Conservation (phyloP, 345 rosid genomes). For the Angophora floribunda region DNA sequence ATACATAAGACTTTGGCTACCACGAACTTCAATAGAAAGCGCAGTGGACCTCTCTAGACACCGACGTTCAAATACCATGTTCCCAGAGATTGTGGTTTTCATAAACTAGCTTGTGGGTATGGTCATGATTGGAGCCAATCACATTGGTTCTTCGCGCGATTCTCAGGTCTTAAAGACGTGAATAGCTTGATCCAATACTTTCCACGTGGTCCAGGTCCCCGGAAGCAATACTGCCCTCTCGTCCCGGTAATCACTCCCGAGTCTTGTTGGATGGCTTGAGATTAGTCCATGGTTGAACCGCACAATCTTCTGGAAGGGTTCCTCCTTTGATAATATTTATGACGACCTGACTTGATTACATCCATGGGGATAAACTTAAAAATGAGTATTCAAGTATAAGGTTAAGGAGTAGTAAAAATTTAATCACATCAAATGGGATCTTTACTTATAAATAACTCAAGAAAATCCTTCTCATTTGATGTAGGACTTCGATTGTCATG, state of each 20-base stretch:
- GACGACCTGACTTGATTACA: background rate
- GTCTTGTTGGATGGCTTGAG: background rate
- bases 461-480: no score
- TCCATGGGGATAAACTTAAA: background rate
- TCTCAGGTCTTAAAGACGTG: rapidly evolving
- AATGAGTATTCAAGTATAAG: background rate
- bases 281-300: background rate
- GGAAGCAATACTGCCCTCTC: background rate
- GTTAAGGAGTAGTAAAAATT: no score
- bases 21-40: no score
- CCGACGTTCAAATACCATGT: background rate
- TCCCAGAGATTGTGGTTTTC: background rate
- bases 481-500: no score
- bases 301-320: background rate
- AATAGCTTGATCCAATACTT: background rate
- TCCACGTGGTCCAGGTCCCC: rapidly evolving
- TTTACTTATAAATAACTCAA: no score
- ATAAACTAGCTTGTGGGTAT: background rate
- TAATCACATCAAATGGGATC: background rate
- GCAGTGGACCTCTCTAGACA: background rate
- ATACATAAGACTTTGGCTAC: background rate
- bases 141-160: no score
- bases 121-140: background rate
- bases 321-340: background rate
- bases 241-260: background rate